A percentile compares a stretch with the other conserved stretches of the same genome.
These are phyloP conservation scores for Monilinia laxa DNA, from an alignment of 2,329 filamentous ascomycete species.

Conservation along the genomic window DNA sequence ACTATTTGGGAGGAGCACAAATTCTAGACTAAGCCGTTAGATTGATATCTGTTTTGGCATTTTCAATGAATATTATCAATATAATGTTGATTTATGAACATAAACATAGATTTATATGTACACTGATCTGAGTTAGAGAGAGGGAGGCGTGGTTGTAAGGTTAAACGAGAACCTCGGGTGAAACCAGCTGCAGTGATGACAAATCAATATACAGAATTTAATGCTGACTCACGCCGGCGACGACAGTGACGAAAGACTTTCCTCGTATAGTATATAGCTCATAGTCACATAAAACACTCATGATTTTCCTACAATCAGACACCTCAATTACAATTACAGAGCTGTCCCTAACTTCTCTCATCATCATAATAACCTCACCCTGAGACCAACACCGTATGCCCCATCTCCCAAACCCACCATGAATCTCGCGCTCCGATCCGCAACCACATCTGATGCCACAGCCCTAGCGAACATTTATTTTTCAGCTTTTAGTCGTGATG, in stretches of 20 bases:
- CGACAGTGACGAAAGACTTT: not conserved
- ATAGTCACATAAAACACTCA: not conserved
- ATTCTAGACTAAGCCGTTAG: not conserved
- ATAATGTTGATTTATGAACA: too few species aligned
- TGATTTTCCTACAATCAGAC: not conserved
- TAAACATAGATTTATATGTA: not conserved
- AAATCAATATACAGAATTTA: not conserved
- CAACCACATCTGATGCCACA: conserved; percentile 44
- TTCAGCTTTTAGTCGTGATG: conserved; percentile 46
- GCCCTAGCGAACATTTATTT: conserved; percentile 47
- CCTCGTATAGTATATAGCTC: not conserved
- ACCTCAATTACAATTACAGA: not conserved
- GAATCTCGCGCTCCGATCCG: conserved; percentile 43
- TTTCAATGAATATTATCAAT: not conserved
- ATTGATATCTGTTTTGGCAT: not conserved
- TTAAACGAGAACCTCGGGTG: not conserved
- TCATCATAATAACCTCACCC: not conserved
- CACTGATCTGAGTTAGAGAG: too few species aligned
- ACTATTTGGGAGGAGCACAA: too few species aligned
- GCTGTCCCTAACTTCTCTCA: not conserved
- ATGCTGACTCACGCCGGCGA: conserved; percentile 18
- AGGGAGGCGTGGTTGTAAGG: too few species aligned
- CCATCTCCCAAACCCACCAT: conserved; percentile 25
- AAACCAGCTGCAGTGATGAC: not conserved
- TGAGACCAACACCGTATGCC: not conserved